Evolutionary conservation across 2,329 filamentous ascomycete genomes (phyloP).

Genomic region (Bipolaris cookei): DNA sequence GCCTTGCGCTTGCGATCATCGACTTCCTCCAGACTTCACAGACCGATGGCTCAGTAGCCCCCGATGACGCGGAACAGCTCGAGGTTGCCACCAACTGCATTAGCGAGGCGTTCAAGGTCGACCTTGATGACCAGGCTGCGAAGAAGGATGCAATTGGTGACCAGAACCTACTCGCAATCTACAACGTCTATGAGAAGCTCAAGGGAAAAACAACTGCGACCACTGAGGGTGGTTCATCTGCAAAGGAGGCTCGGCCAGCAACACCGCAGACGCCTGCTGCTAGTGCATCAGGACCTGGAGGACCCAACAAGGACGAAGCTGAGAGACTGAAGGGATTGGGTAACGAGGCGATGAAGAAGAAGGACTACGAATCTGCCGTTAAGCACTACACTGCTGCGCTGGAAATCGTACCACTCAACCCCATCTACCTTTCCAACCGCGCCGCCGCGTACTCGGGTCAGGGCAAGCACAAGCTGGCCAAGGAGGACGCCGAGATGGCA

Average conservation of each 20-base stretch:
- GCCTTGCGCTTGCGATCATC: constrained; percentile 94
- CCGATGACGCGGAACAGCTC: constrained; percentile 90
- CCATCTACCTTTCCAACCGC: constrained; percentile 97
- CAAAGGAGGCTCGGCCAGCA: constrained; percentile 51
- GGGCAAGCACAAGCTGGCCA: constrained; percentile 82
- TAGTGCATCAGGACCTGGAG: constrained; percentile 46
- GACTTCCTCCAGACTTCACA: constrained; percentile 88
- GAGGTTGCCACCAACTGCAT: constrained; percentile 96
- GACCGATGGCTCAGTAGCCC: constrained; percentile 83
- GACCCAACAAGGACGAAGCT: constrained; percentile 74
- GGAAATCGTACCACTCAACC: constrained; percentile 79
- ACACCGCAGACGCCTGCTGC: constrained; percentile 47
- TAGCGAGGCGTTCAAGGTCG: constrained; percentile 91
- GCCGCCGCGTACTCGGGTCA: constrained; percentile 89
- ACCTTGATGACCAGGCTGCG: constrained; percentile 76
- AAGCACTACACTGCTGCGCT: constrained; percentile 89
- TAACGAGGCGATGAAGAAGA: constrained; percentile 93
- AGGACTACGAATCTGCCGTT: constrained; percentile 85
- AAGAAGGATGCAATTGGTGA: constrained; percentile 78
- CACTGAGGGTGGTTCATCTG: constrained; percentile 52
- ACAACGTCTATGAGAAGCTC: constrained; percentile 94
- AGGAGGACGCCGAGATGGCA: constrained; percentile 87
- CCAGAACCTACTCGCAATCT: constrained; percentile 89
- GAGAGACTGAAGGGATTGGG: constrained; percentile 88
- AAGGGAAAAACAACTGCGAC: constrained; percentile 67